Evolutionary conservation across 257 asterid species (phyloP), one percentile per base, ranked within the genome.

Genomic region (Penstemon eatonii): DNA sequence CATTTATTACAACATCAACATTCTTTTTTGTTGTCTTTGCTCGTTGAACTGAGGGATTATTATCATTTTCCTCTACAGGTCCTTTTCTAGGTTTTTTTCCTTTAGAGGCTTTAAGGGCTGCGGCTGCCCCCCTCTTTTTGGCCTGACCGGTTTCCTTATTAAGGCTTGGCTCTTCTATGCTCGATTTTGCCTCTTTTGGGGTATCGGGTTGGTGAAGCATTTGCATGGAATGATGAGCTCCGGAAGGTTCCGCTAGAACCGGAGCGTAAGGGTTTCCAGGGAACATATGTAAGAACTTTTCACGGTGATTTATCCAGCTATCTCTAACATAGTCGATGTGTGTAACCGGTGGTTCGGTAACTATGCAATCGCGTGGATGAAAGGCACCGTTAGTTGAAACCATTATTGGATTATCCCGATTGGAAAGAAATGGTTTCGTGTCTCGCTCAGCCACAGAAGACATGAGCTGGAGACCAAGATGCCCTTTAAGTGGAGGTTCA

Each of bases 381-480:
- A 58, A 87, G 5, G 83, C 67, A 39, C 96, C 96, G 56, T 83
- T 90, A 44, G 90, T 65, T 40, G 90, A 79, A 9, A 86, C 87
- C 86, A 84, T 79, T 9, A 79, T 72, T 0, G 93, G 82, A 71
- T 81, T 70, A 2, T 87, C 96, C 9, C 95, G 86, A 9, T 84
- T 86, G 0, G 89, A 37, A 3, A 85, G 75, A 70, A 80, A 90
- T 51, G 99, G 87, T 47, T 90, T 90, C 0, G 94, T 72, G 74
- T 90, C 97, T 13, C 91, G 90, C 60, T 93, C 99, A 8, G 71
- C 71, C 65, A 84, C 67, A 6, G 99, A 67, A 2, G 97, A 69
- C 95, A 90, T 88, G 75, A 93, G 95, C 81, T 93, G 97, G 63
- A 93, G 89, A 60, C 89, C 87, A 6, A 93, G 90, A 56, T 84